Percentiles rank a stretch among this genome's conserved stretches.
These are phyloP conservation scores for Phytophthora boehmeriae DNA, from an alignment of 352 stramenopile species.

Conservation along the genomic window DNA sequence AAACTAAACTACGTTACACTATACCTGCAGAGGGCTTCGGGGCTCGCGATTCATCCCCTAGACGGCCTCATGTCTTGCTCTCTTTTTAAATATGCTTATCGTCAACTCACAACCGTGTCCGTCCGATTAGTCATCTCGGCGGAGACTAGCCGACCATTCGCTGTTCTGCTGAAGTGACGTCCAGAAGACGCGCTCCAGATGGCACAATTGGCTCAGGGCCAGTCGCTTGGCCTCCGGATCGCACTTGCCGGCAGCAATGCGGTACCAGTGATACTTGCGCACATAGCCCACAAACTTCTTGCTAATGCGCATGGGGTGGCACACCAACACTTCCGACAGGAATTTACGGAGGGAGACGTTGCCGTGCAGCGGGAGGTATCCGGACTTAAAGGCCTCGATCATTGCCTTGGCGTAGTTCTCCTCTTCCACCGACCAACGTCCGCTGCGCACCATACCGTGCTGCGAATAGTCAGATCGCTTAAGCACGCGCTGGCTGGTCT, in stretches of 20 bases:
- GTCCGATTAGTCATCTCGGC: conserved; percentile 20
- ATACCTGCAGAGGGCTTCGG: conserved; percentile 14
- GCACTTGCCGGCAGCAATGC: conserved; percentile 67
- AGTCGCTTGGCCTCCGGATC: conserved; percentile 52
- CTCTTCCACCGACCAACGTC: conserved; percentile 73
- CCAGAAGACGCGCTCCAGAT: conserved; percentile 69
- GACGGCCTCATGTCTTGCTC: not conserved
- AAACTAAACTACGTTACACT: conserved; percentile 12
- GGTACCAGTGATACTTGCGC: conserved; percentile 89
- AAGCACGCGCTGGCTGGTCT: conserved; percentile 54
- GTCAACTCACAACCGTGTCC: conserved; percentile 3
- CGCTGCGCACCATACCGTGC: conserved; percentile 71
- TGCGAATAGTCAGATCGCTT: conserved; percentile 86
- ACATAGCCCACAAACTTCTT: conserved; percentile 92
- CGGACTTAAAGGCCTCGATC: conserved; percentile 80
- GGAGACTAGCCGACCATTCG: conserved; percentile 42
- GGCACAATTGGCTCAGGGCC: conserved; percentile 46
- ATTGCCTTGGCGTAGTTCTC: conserved; percentile 84
- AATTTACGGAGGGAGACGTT: conserved; percentile 89
- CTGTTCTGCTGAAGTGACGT: conserved; percentile 64
- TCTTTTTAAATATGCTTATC: conserved; percentile 36
- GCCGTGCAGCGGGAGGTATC: conserved; percentile 73
- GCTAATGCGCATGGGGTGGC: conserved; percentile 91
- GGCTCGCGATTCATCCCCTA: conserved; percentile 4
- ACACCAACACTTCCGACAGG: conserved; percentile 86